A percentile compares a stretch with the other conserved stretches of the same genome.
phyloP scores from a whole-genome alignment of 176 grass and related monocot genomes.

The Zizania latifolia region DNA sequence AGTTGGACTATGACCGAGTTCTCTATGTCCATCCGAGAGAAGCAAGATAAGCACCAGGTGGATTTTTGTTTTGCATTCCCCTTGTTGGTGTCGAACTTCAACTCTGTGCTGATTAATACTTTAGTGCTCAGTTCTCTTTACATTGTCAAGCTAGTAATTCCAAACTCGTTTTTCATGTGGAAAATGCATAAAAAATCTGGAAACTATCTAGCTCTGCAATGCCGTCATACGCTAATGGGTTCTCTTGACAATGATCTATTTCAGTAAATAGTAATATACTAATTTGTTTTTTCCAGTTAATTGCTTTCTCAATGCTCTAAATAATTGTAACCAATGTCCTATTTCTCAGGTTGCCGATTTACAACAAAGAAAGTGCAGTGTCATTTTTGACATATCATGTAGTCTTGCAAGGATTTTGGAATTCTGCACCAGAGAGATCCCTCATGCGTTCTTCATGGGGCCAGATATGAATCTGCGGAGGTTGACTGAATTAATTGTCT shows the following conservation, averaged over 20 bases:
- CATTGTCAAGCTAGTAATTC: neutral
- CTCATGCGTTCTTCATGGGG: constrained; percentile 61
- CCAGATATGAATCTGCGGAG: constrained; percentile 84
- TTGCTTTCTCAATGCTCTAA: constrained; percentile 2
- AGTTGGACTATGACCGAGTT: constrained; percentile 95
- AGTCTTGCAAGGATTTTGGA: constrained; percentile 73
- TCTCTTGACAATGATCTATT: neutral
- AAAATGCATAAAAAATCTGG: neutral
- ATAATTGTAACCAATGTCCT: constrained; percentile 8
- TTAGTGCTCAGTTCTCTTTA: neutral
- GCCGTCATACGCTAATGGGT: neutral
- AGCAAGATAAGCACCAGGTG: constrained; percentile 87
- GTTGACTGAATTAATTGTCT: constrained; percentile 72
- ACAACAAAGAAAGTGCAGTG: constrained; percentile 83
- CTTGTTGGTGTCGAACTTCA: neutral
- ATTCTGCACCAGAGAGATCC: constrained; percentile 73
- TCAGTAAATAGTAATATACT: no score
- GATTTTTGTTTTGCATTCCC: neutral
- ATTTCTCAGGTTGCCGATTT: constrained; percentile 65
- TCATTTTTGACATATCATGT: constrained; percentile 86
- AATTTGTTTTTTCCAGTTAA: neutral
- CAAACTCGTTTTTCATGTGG: neutral
- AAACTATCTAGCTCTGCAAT: neutral
- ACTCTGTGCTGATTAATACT: neutral
- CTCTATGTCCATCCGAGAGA: constrained; percentile 83